Percentiles rank a stretch among this genome's conserved stretches.
Conservation (phyloP, 176 grass and related monocot species). For the Zea luxurians region DNA sequence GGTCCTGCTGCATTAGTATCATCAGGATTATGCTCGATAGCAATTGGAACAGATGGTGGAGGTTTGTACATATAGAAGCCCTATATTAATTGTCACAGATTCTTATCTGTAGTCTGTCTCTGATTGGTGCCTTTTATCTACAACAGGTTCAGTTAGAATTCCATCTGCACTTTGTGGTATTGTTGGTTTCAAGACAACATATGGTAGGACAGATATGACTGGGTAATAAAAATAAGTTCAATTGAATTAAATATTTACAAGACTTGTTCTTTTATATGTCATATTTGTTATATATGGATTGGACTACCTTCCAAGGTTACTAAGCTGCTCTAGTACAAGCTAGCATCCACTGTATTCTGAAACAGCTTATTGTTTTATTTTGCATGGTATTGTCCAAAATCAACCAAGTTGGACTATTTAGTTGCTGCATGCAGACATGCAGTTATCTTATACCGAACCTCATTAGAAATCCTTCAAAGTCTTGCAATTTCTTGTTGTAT, state of each 20-base stretch:
- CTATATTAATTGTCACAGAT: slow-evolving; percentile 4
- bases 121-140: slow-evolving; percentile 20
- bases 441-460: not conserved
- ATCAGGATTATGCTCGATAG: slow-evolving; percentile 83
- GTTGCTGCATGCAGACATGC: not conserved
- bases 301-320: slow-evolving; percentile 11
- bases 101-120: slow-evolving; percentile 24
- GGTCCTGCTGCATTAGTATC: slow-evolving; percentile 93
- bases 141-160: slow-evolving; percentile 93
- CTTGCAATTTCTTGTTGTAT: slow-evolving; percentile 8
- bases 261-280: not conserved
- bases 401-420: not conserved
- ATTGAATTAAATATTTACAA: not conserved
- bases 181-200: slow-evolving; percentile 97
- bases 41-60: slow-evolving; percentile 95
- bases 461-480: not conserved
- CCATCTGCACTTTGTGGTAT: slow-evolving; percentile 96
- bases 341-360: not conserved
- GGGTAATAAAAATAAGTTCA: slow-evolving; percentile 57
- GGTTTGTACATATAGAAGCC: slow-evolving; percentile 45
- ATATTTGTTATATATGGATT: slow-evolving; percentile 17
- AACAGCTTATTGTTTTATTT: slow-evolving; percentile 26
- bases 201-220: slow-evolving; percentile 72
- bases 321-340: not conserved
- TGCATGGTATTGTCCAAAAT: slow-evolving; percentile 1